These are phyloP conservation scores for Thermomyces lanuginosus DNA, from an alignment of 2,329 filamentous ascomycete genomes.

Conservation along the genomic window DNA sequence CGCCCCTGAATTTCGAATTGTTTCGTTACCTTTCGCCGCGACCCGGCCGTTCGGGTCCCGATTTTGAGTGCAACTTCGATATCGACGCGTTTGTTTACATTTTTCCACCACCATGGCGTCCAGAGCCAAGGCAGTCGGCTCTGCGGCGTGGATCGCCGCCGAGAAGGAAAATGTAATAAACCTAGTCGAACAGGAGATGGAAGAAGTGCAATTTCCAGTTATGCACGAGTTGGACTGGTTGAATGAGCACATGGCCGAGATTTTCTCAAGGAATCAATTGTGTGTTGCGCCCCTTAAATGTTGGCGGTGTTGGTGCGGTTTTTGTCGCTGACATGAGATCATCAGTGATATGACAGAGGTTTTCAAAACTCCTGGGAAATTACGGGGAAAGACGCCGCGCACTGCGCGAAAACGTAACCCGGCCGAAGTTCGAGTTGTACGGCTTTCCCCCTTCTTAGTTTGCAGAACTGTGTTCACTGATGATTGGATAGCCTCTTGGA, in stretches of 20 bases:
- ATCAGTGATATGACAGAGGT: conserved; percentile 73
- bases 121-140: conserved; percentile 48
- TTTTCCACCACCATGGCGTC: conserved; percentile 20
- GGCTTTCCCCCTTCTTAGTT: conserved; percentile 9
- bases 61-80: background rate
- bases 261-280: conserved; percentile 77
- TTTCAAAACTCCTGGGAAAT: conserved; percentile 54
- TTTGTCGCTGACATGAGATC: conserved; percentile 15
- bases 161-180: conserved; percentile 65
- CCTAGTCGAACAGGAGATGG: conserved; percentile 64
- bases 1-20: background rate
- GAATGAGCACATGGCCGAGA: conserved; percentile 94
- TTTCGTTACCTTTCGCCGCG: background rate
- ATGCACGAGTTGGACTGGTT: conserved; percentile 94
- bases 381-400: conserved; percentile 33
- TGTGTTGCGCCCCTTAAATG: too few species aligned
- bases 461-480: conserved; percentile 6
- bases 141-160: conserved; percentile 65
- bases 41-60: background rate
- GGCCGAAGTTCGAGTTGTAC: conserved; percentile 29
- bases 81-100: conserved; percentile 2
- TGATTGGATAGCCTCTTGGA: conserved; percentile 26
- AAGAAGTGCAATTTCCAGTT: conserved; percentile 84
- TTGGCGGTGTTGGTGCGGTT: conserved; percentile 5
- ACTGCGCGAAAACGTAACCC: conserved; percentile 29